Base-by-base conservation (phyloP, 257 asterid species). In the Plantago major region DNA sequence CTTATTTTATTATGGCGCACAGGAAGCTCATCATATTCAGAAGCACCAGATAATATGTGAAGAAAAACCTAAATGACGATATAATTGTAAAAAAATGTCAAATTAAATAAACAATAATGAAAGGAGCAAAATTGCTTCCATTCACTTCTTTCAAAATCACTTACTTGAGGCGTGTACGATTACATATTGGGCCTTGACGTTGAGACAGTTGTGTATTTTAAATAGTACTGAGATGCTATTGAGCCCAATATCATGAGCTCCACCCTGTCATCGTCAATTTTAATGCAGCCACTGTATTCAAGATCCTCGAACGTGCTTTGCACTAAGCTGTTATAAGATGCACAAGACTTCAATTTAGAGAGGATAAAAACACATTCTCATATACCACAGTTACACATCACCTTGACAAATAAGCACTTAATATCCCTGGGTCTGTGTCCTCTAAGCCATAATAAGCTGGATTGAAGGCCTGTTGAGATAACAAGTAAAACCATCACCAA, bases 381-480 rank as follows among this genome's bases (percentile, higher is more conserved):
- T 52, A 50, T 61, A 61, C 63, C n/a, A 66, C 60, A 46, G 48
- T 45, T 22, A 52, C 52, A 59, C 13, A 43, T 56, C 73, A 92
- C 99, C 99, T 89, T 66, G 99, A 92, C 78, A 92, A 60, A 78
- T 89, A 92, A 65, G 97, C 87, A 73, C 80, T 92, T 16, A 92
- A 42, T 46, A 84, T 86, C 72, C 74, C 93, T 54, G 97, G 84
- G 76, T 83, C 89, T 63, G 84, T 84, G 19, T 76, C 85, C 82
- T 84, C 95, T 67, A 92, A 79, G 66, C 95, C 97, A 67, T 92
- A 92, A 71, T 92, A 92, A 46, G 97, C 88, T 22, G 99, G 99
- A 72, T 92, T 92, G 55, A 89, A 81, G 80, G 76, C 81, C 99
- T 92, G 86, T 68, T 28, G 54, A 63, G 38, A 75, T 28, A 47